Conservation (phyloP, 768 basidiomycete genomes). For the Termitomyces sp. region DNA sequence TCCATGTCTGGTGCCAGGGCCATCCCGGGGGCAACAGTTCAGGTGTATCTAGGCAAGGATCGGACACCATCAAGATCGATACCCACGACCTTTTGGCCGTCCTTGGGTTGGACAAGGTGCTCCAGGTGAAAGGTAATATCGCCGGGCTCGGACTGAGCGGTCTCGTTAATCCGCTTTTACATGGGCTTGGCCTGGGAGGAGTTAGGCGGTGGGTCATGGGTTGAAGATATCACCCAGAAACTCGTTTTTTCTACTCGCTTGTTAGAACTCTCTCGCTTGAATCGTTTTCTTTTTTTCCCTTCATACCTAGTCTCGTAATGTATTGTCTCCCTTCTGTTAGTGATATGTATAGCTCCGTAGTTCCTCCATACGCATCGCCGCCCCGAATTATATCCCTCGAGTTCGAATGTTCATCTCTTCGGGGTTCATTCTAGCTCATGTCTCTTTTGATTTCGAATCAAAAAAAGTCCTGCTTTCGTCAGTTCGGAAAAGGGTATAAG, state of each 20-base stretch:
- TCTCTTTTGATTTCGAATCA: too few relatives aligned
- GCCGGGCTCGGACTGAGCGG: slow-evolving; percentile 8
- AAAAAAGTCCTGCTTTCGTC: too few relatives aligned
- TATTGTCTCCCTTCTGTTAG: not conserved
- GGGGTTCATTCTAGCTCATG: not conserved
- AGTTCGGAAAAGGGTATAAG: too few relatives aligned
- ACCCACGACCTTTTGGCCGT: slow-evolving; percentile 12
- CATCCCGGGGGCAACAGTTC: not conserved
- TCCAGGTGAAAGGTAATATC: slow-evolving; percentile 9
- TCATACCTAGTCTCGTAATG: not conserved
- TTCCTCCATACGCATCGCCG: not conserved
- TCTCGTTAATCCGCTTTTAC: slow-evolving; percentile 9
- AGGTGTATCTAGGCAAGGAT: not conserved
- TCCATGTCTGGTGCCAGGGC: slow-evolving; percentile 10
- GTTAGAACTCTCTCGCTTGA: not conserved
- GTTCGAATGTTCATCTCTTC: not conserved
- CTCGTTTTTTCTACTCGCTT: not conserved
- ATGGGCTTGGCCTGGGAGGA: slow-evolving; percentile 10
- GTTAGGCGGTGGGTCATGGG: slow-evolving; percentile 9
- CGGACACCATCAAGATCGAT: slow-evolving; percentile 12
- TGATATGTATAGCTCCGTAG: not conserved
- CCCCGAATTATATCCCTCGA: not conserved
- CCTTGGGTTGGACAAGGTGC: slow-evolving; percentile 9
- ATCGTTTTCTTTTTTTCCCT: not conserved
- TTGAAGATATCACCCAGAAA: not conserved